Percentiles rank a stretch among this genome's conserved stretches.
phyloP scores from a whole-genome alignment of 108 stramenopile genomes.

The Poteriospumella lacustris region DNA sequence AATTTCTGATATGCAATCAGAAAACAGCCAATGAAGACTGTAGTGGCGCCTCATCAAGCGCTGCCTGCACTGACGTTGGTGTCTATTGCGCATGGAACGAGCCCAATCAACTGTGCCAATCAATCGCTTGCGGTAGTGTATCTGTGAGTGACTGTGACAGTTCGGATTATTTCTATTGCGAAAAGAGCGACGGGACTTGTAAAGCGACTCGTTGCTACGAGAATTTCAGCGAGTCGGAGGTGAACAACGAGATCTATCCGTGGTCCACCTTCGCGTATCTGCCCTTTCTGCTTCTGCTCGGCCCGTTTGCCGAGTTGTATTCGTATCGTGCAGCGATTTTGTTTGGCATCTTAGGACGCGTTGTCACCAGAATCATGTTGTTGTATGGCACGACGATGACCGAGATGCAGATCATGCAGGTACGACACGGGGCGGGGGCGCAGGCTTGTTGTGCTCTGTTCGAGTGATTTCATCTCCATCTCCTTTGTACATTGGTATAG shows the following conservation, averaged over 20 bases:
- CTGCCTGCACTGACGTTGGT: background rate
- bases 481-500: no score
- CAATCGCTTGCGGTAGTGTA: background rate
- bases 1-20: constrained; percentile 3
- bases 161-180: background rate
- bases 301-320: background rate
- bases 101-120: background rate
- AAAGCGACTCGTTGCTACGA: background rate
- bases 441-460: no score
- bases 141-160: background rate
- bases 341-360: background rate
- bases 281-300: background rate
- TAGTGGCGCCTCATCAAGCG: background rate
- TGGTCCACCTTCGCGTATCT: constrained; percentile 12
- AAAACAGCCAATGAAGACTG: background rate
- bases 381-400: background rate
- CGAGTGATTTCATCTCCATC: no score
- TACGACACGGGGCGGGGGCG: no score
- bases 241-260: constrained; percentile 8
- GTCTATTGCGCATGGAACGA: background rate
- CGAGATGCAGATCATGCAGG: background rate
- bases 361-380: background rate
- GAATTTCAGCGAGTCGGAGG: background rate
- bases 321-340: background rate
- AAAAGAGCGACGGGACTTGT: background rate